Base-by-base conservation (phyloP, 2,329 filamentous ascomycete species). In the Trichoderma koningii region DNA sequence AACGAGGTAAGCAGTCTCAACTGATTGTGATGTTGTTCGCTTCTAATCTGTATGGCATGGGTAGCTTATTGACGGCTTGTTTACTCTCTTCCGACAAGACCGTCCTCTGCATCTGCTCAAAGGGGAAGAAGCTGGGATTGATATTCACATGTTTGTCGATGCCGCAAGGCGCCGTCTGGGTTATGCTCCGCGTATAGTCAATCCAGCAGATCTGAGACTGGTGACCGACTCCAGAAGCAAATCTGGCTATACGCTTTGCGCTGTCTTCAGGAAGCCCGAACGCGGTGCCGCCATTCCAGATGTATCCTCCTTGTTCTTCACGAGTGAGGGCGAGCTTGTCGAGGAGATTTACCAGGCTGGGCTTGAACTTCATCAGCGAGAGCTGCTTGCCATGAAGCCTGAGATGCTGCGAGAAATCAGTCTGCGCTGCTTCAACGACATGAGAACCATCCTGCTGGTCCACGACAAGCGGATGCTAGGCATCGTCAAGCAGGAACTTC, bases 381-480 rank as follows among this genome's bases (percentile, higher is more conserved):
- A 80, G 67, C 67, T 80, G 0, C 59, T 72, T 1, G 70, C 68
- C 0, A 34, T 80, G 1, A 68, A 71, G 0, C 69, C 70, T 0
- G 71, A 76, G 19, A 68, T 79, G 6, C 66, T 78, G 7, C 74
- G 73, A 0, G 73, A 79, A 50, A 38, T 80, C 23, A 73, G 74
- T 42, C 68, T 78, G 1, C 70, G 74, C 9, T 78, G 78, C 59
- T 75, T 78, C 62, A 80, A 80, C 48, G 77, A 80, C 63, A 69
- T 80, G 68, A 73, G 77, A 0, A 80, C 77, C 0, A 70, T 80
- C 6, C 67, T 79, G 10, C 66, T 80, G 1, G 73, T 77, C 0
- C 78, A 80, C 64, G 78, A 80, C 67, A 80, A 80, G 66, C 74
- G 78, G 3, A 78, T 80, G 75, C 68, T 80, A 0, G 77, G 77